Base-by-base conservation (phyloP, 495 filamentous ascomycete genomes). In the Trichoderma virens region DNA sequence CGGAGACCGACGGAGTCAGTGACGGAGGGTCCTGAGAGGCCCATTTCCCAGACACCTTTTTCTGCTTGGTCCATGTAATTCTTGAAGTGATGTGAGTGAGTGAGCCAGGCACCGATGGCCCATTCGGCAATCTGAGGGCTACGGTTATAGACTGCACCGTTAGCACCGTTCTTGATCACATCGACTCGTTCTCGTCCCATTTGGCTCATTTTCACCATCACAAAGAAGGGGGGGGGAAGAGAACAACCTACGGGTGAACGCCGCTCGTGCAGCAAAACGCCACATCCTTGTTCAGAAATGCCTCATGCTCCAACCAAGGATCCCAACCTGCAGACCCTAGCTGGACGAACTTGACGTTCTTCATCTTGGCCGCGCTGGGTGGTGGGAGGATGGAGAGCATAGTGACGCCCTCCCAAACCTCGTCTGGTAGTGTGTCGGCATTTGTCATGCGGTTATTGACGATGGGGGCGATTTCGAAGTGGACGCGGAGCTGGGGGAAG, bases 251-350 rank as follows among this genome's bases (percentile, higher is more conserved):
- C 72, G 62, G 61, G 32, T 72, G 69, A 41, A 68, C 67, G 13
- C 72, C 72, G 14, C 81, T 86, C 43, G 85, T 82, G 27, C 86
- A 90, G n/a, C 86, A 86, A 59, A 93, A 77, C 0, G 83, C 75
- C 61, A 93, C 82, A 18, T 84, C 67, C 27, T 84, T 82, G 28
- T 85, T 77, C 23, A 72, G 85, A 68, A 86, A 86, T 9, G 78
- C 6, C 87, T 86, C 51, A 38, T 84, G 72, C 2, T 82, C 66
- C 27, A 83, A 62, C 16, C 90, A 66, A 59, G 83, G 85, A 70
- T 93, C 88, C 14, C 83, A 78, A 1, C 90, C 90, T 3, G 90
- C 89, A 47, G 80, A 85, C 69, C 84, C 80, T 38, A 89, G 78
- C 64, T 94, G 90, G 39, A 93, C 82, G 47, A 90, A 70, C 67